A percentile compares a stretch with the other conserved stretches of the same genome.
Evolutionary conservation across 805 yeast species (phyloP).

Genomic region (Starmerella bacillaris): DNA sequence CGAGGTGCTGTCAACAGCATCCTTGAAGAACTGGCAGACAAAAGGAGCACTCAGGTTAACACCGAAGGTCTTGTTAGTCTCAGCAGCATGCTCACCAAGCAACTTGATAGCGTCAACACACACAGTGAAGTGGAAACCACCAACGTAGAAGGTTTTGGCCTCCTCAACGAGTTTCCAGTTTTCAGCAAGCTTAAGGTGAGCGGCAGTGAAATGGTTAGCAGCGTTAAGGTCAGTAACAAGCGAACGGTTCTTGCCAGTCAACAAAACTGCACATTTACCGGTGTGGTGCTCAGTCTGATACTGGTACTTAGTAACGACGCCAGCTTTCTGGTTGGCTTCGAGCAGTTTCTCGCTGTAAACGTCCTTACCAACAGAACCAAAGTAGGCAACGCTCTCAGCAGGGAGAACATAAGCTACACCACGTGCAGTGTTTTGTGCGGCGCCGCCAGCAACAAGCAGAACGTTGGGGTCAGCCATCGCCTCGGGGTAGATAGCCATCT

Average conservation of each 20-base stretch:
- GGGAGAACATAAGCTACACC: slow-evolving; percentile 93
- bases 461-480: slow-evolving; percentile 43
- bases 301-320: slow-evolving; percentile 73
- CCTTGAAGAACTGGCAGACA: slow-evolving; percentile 89
- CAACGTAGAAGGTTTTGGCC: slow-evolving; percentile 75
- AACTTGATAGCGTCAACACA: slow-evolving; percentile 84
- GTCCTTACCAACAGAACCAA: slow-evolving; percentile 93
- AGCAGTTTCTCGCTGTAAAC: slow-evolving; percentile 61
- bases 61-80: slow-evolving; percentile 53
- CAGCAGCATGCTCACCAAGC: slow-evolving; percentile 85
- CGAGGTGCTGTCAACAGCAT: slow-evolving; percentile 56
- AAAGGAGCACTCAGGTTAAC: slow-evolving; percentile 93
- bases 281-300: slow-evolving; percentile 62
- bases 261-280: slow-evolving; percentile 95
- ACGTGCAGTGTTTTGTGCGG: slow-evolving; percentile 97
- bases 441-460: slow-evolving; percentile 88
- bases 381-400: slow-evolving; percentile 63
- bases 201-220: slow-evolving; percentile 87
- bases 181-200: slow-evolving; percentile 71
- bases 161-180: slow-evolving; percentile 74
- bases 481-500: slow-evolving; percentile 73
- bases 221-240: slow-evolving; percentile 93
- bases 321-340: slow-evolving; percentile 74
- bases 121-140: slow-evolving; percentile 98
- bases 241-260: slow-evolving; percentile 76